phyloP scores from a whole-genome alignment of 179 eudicot species.

The Heliamphora pulchella region DNA sequence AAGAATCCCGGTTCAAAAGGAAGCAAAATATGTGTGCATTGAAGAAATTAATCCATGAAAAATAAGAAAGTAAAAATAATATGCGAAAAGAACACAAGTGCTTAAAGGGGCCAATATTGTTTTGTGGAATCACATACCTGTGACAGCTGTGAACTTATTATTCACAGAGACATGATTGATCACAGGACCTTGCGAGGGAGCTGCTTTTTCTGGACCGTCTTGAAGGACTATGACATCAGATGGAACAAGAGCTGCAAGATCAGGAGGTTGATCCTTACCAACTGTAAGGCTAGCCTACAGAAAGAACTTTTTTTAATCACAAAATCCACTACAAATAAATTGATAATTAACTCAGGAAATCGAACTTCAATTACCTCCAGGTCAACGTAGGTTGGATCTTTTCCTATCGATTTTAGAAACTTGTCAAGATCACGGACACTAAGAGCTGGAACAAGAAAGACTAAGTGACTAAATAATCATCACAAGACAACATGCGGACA shows the following conservation, averaged over 20 bases:
- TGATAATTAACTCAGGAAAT: slow-evolving; percentile 10
- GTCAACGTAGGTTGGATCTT: slow-evolving; percentile 66
- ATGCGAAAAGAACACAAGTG: background rate
- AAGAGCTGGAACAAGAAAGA: slow-evolving; percentile 44
- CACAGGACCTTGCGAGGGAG: slow-evolving; percentile 29
- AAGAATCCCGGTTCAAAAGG: background rate
- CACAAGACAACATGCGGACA: slow-evolving; percentile 8
- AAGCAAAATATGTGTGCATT: background rate
- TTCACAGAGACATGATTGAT: slow-evolving; percentile 24
- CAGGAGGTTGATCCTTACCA: slow-evolving; percentile 98
- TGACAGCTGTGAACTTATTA: slow-evolving; percentile 25
- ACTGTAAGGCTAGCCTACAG: slow-evolving; percentile 77
- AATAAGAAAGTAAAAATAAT: background rate
- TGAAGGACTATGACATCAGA: slow-evolving; percentile 45
- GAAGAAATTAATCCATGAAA: background rate
- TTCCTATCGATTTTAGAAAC: slow-evolving; percentile 71
- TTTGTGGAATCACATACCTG: slow-evolving; percentile 34
- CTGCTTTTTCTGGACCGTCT: slow-evolving; percentile 36
- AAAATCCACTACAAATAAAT: background rate
- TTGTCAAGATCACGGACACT: slow-evolving; percentile 54
- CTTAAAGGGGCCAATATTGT: background rate
- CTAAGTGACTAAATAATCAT: slow-evolving; percentile 8
- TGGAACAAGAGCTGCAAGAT: slow-evolving; percentile 82
- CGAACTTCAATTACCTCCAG: slow-evolving; percentile 53
- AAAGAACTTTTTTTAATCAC: slow-evolving; percentile 1